These are phyloP conservation scores for Salix dunnii DNA, from an alignment of 345 rosid species.

Conservation along the genomic window DNA sequence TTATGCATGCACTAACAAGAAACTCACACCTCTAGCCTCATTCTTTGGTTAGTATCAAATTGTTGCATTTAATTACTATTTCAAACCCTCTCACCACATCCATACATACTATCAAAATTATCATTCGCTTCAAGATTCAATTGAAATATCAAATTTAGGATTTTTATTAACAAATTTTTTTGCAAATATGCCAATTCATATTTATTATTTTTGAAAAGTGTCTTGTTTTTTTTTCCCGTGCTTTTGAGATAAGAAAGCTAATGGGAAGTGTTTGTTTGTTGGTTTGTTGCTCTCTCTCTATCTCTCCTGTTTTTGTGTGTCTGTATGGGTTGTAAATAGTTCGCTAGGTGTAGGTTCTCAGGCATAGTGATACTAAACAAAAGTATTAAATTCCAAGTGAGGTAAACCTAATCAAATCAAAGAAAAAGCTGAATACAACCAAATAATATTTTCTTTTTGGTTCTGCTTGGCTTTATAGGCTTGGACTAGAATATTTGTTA, in stretches of 20 bases:
- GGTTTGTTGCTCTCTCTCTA: no score
- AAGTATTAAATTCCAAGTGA: background rate
- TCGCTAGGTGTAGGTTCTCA: background rate
- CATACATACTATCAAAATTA: no score
- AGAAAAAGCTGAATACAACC: background rate
- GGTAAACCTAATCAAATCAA: background rate
- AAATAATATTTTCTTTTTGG: background rate
- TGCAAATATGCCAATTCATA: background rate
- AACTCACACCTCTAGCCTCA: background rate
- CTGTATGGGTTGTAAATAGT: background rate
- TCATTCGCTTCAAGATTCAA: no score
- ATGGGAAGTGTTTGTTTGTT: background rate
- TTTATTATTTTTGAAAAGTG: background rate
- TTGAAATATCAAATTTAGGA: no score
- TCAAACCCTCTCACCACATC: no score
- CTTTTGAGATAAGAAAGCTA: slow-evolving; percentile 6
- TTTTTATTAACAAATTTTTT: no score
- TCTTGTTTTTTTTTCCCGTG: background rate
- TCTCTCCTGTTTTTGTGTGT: background rate
- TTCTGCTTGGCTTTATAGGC: background rate
- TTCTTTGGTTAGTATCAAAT: no score
- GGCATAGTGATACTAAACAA: background rate
- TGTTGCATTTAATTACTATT: no score
- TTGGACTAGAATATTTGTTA: background rate
- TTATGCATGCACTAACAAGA: background rate